Conservation (phyloP, 2,329 filamentous ascomycete species). For the Sclerotinia sclerotiorum region DNA sequence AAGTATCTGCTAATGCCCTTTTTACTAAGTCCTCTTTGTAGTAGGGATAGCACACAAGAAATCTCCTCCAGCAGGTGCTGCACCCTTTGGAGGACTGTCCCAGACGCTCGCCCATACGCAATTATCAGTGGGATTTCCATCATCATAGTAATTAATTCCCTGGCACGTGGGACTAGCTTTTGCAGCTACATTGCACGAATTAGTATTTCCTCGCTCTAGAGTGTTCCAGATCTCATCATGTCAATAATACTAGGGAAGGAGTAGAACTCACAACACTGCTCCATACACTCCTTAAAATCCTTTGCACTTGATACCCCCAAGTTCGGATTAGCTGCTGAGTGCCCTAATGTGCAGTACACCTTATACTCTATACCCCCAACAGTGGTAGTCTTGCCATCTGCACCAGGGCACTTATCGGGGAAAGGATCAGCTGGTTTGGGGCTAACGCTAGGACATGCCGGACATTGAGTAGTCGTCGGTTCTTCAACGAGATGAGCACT, state of each 20-base stretch:
- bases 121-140: slow-evolving; percentile 12
- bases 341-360: slow-evolving; percentile 9
- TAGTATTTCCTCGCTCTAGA: neutral
- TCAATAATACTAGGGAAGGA: neutral
- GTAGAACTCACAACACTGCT: slow-evolving; percentile 18
- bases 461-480: neutral
- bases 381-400: neutral
- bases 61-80: neutral
- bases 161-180: neutral
- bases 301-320: slow-evolving; percentile 13
- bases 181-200: neutral
- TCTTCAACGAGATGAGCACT: slow-evolving; percentile 17
- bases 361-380: slow-evolving; percentile 1
- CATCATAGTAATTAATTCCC: slow-evolving; percentile 11
- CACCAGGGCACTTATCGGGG: slow-evolving; percentile 8
- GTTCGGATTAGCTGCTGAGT: neutral
- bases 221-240: neutral
- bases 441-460: neutral
- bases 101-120: slow-evolving; percentile 8
- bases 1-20: neutral
- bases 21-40: slow-evolving; percentile 1
- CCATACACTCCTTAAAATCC: slow-evolving; percentile 19
- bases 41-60: slow-evolving; percentile 12
- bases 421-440: neutral
- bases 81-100: neutral